A percentile compares a stretch with the other conserved stretches of the same genome.
Evolutionary conservation across 2,329 filamentous ascomycete genomes (phyloP).

Genomic region (Microdochium bolleyi): DNA sequence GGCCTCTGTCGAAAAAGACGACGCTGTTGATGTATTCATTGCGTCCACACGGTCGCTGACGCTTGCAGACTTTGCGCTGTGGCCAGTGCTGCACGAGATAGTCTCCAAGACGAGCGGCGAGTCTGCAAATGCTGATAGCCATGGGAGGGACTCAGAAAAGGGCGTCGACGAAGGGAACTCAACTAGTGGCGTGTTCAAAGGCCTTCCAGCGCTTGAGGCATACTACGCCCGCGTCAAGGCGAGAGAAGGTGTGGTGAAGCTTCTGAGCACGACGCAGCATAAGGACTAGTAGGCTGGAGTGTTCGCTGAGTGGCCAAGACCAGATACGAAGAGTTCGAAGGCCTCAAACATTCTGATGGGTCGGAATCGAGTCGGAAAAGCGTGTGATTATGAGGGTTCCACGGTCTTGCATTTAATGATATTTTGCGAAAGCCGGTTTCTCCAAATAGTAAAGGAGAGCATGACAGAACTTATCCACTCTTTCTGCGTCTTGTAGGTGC

Average conservation of each 20-base stretch:
- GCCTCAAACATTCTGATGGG: too few species aligned
- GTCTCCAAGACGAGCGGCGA: conserved; percentile 6
- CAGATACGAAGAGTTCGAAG: too few species aligned
- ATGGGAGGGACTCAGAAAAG: background rate
- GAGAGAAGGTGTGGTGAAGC: conserved; percentile 7
- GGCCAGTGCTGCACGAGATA: conserved; percentile 45
- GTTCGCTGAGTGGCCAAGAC: too few species aligned
- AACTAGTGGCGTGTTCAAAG: conserved; percentile 20
- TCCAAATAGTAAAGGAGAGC: too few species aligned
- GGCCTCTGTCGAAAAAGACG: too few species aligned
- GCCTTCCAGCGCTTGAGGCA: conserved; percentile 21
- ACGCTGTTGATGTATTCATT: conserved; percentile 26
- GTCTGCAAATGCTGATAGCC: background rate
- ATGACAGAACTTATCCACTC: background rate
- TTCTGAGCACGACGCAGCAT: conserved; percentile 1
- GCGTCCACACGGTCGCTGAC: conserved; percentile 27
- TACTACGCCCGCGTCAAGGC: conserved; percentile 22
- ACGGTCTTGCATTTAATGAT: too few species aligned
- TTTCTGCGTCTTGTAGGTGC: too few species aligned
- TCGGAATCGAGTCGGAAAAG: too few species aligned
- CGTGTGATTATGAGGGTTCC: too few species aligned
- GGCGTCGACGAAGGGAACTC: conserved; percentile 1
- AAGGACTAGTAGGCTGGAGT: background rate
- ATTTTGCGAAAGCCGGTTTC: too few species aligned
- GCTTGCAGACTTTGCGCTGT: conserved; percentile 48